These are phyloP conservation scores for Penicillium olsonii DNA, from an alignment of 2,329 filamentous ascomycete genomes.

Conservation along the genomic window DNA sequence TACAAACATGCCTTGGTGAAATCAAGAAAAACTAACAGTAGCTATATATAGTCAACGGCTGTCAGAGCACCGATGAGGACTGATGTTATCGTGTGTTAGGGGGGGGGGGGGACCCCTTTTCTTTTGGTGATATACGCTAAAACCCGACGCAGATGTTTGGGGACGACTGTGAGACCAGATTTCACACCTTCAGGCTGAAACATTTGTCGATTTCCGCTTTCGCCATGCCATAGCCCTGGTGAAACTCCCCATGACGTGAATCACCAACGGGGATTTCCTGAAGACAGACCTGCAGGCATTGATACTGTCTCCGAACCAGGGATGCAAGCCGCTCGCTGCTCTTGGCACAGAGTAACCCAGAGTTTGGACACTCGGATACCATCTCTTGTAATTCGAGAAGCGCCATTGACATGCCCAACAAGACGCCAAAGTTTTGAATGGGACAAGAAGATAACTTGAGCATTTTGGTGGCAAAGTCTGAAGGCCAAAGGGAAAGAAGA, in stretches of 20 bases:
- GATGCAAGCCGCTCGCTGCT: background rate
- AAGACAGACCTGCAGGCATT: conserved; percentile 4
- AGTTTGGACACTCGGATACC: conserved; percentile 1
- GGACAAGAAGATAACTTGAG: conserved; percentile 7
- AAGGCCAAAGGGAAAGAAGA: conserved; percentile 8
- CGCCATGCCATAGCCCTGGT: conserved; percentile 8
- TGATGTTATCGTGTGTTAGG: no score
- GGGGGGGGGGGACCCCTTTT: no score
- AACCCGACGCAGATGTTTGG: no score
- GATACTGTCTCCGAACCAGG: conserved; percentile 9
- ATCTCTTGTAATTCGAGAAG: conserved; percentile 12
- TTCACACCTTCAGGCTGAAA: background rate
- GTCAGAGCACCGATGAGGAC: no score
- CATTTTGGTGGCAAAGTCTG: conserved; percentile 11
- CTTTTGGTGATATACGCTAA: no score
- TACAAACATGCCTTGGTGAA: no score
- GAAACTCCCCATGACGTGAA: background rate
- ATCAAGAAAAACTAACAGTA: no score
- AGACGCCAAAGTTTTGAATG: conserved; percentile 10
- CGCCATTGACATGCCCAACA: conserved; percentile 12
- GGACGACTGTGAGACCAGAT: no score
- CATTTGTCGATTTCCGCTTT: conserved; percentile 6
- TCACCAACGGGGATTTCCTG: conserved; percentile 3
- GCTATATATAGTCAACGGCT: no score
- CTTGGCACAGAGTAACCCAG: conserved; percentile 5